Conservation (phyloP, 306 rosid genomes). For the Senna siamea region DNA sequence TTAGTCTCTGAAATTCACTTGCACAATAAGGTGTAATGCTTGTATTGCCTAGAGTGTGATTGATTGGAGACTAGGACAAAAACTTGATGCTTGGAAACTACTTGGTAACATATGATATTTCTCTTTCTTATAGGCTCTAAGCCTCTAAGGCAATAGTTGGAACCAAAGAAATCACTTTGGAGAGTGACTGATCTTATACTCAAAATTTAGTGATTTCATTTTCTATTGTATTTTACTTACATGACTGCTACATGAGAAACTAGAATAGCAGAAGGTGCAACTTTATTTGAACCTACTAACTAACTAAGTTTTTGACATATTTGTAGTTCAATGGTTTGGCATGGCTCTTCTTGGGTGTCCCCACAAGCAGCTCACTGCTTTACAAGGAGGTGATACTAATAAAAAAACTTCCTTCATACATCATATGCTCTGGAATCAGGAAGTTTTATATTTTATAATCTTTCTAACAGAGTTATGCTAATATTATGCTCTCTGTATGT, state of each 20-base stretch:
- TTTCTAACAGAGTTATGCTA: slow-evolving; percentile 1
- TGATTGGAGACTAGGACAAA: too few species aligned
- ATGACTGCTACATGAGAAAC: slow-evolving; percentile 6
- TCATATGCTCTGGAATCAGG: not conserved
- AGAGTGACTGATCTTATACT: not conserved
- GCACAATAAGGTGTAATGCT: not conserved
- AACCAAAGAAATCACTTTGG: not conserved
- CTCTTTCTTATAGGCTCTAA: too few species aligned
- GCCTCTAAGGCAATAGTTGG: not conserved
- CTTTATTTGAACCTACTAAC: not conserved
- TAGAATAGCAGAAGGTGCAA: not conserved
- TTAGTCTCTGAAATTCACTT: too few species aligned
- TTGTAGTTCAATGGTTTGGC: slow-evolving; percentile 94
- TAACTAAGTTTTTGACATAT: slow-evolving; percentile 27
- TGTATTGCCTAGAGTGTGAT: not conserved
- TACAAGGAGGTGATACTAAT: slow-evolving; percentile 81
- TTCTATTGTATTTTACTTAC: not conserved
- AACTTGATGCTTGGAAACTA: slow-evolving; percentile 7
- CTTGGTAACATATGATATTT: not conserved
- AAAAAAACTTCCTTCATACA: not conserved
- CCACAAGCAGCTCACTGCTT: slow-evolving; percentile 93
- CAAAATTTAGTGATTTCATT: not conserved
- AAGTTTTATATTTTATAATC: not conserved
- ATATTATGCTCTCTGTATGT: slow-evolving; percentile 1
- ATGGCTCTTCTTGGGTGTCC: slow-evolving; percentile 99